Conservation (phyloP, 805 yeast genomes). For the Saturnispora quitensis region DNA sequence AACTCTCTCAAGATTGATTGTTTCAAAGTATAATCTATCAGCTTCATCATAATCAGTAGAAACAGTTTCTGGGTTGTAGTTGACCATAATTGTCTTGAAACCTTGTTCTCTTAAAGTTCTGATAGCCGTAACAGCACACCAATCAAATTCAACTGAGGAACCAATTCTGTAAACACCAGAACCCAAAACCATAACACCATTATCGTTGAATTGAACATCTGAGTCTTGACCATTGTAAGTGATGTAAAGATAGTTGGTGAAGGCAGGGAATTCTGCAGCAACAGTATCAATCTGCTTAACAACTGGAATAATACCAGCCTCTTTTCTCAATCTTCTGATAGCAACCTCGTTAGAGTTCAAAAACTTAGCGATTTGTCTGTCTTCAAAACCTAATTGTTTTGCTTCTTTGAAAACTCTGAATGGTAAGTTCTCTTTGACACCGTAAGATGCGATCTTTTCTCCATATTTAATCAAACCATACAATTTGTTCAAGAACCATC, state of each 20-base stretch:
- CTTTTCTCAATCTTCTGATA: constrained; percentile 80
- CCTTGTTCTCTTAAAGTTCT: constrained; percentile 85
- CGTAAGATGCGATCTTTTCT: constrained; percentile 46
- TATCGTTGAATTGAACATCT: constrained; percentile 80
- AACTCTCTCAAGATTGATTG: constrained; percentile 87
- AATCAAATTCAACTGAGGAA: constrained; percentile 95
- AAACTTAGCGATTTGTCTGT: constrained; percentile 89
- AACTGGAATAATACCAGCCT: constrained; percentile 78
- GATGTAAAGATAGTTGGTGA: constrained; percentile 87
- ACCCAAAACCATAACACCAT: constrained; percentile 91
- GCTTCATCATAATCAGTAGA: constrained; percentile 98
- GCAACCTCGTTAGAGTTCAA: constrained; percentile 87
- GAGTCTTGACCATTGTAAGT: constrained; percentile 88
- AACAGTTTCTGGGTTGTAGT: constrained; percentile 97
- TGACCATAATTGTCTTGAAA: constrained; percentile 88
- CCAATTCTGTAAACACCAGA: constrained; percentile 99
- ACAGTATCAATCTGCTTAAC: constrained; percentile 97
- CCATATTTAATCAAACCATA: constrained; percentile 67
- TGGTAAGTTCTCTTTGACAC: constrained; percentile 55
- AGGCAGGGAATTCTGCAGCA: constrained; percentile 98
- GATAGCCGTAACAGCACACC: constrained; percentile 98
- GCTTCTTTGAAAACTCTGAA: constrained; percentile 63
- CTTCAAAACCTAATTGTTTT: constrained; percentile 94
- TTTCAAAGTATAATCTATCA: constrained; percentile 93
- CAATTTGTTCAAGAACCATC: constrained; percentile 91